These are phyloP conservation scores for Boletus reticulatus DNA, from an alignment of 768 basidiomycete species.

Conservation along the genomic window DNA sequence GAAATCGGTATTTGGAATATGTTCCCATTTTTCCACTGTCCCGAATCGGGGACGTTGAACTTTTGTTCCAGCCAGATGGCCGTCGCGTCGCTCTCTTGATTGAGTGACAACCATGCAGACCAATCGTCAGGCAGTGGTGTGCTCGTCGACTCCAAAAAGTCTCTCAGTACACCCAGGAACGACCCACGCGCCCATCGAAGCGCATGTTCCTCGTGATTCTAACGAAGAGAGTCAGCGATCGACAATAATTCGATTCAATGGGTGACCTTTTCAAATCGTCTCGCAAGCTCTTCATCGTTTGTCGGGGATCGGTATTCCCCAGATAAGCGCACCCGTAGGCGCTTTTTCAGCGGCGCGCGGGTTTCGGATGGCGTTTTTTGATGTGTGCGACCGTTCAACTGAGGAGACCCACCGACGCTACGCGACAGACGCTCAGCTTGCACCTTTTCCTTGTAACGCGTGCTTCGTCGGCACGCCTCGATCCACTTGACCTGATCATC, in stretches of 20 bases:
- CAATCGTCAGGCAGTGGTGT: conserved; percentile 41
- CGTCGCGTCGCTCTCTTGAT: conserved; percentile 69
- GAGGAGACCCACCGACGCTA: conserved; percentile 12
- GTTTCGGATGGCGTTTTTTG: conserved; percentile 23
- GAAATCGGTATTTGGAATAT: conserved; percentile 58
- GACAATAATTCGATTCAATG: neutral
- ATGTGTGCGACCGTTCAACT: conserved; percentile 21
- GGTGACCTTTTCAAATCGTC: conserved; percentile 64
- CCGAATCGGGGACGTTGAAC: conserved; percentile 65
- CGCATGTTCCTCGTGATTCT: conserved; percentile 74
- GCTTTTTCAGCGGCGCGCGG: conserved; percentile 22
- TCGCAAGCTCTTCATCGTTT: conserved; percentile 65
- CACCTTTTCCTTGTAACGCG: conserved; percentile 58
- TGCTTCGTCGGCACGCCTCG: conserved; percentile 60
- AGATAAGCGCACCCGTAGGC: conserved; percentile 36
- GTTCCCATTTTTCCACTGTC: conserved; percentile 56
- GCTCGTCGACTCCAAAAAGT: conserved; percentile 37
- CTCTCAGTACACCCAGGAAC: conserved; percentile 45
- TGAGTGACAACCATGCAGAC: conserved; percentile 73
- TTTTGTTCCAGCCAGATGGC: conserved; percentile 81
- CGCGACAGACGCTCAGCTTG: conserved; percentile 32
- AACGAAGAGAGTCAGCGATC: conserved; percentile 9
- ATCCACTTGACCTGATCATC: conserved; percentile 51
- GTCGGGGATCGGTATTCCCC: conserved; percentile 49
- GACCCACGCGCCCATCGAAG: conserved; percentile 74